A percentile compares a stretch with the other conserved stretches of the same genome.
phyloP scores from a whole-genome alignment of 2,329 filamentous ascomycete genomes.

The Apiospora kogelbergensis region DNA sequence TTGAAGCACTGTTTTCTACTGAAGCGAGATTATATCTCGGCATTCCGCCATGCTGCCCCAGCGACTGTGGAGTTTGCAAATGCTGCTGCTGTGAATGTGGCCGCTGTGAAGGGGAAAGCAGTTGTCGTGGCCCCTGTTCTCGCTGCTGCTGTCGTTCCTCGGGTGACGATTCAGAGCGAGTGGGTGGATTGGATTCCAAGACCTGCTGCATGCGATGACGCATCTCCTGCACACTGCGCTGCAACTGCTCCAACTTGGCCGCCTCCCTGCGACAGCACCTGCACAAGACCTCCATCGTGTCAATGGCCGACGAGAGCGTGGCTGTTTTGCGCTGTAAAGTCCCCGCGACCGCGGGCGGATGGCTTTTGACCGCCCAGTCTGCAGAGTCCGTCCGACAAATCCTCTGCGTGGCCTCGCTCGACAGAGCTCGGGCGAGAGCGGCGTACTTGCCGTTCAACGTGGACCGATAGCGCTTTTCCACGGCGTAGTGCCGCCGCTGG shows the following conservation, averaged over 20 bases:
- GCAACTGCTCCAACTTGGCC: background rate
- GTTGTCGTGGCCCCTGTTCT: too few species aligned
- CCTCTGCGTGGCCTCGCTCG: slow-evolving; percentile 6
- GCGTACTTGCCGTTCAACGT: slow-evolving; percentile 7
- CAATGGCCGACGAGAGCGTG: too few species aligned
- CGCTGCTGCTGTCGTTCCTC: too few species aligned
- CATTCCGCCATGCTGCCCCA: too few species aligned
- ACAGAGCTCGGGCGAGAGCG: slow-evolving; percentile 4
- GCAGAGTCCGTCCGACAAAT: slow-evolving; percentile 6
- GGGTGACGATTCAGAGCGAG: too few species aligned
- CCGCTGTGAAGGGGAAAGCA: too few species aligned
- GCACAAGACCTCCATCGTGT: background rate
- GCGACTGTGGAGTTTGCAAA: too few species aligned
- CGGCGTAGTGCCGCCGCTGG: background rate
- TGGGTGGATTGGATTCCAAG: background rate
- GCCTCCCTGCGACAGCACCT: slow-evolving; percentile 8
- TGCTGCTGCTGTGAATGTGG: too few species aligned
- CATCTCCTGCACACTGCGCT: background rate
- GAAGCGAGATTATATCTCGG: too few species aligned
- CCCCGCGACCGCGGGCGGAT: too few species aligned
- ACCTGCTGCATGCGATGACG: background rate
- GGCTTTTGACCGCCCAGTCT: slow-evolving; percentile 6
- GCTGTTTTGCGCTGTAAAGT: too few species aligned
- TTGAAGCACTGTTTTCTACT: too few species aligned
- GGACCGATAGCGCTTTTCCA: slow-evolving; percentile 9